Evolutionary conservation across 2,329 filamentous ascomycete genomes (phyloP), one percentile per base, ranked within the genome.

Genomic region (Aspergillus alliaceus): DNA sequence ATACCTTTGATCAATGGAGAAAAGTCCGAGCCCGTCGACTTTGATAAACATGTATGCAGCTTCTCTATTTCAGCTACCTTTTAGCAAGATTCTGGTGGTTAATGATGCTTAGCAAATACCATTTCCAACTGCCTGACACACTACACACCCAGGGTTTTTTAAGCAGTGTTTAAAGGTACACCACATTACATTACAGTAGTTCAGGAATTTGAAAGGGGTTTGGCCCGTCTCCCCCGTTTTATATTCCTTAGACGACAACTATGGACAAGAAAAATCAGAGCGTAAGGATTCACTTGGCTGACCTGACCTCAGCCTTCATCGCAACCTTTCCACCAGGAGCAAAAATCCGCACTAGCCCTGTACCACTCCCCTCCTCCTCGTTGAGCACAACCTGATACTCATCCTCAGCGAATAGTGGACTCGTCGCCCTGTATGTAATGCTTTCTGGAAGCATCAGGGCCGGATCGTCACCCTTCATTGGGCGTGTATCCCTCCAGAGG

Each of bases 371-470:
- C 20, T 69, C 73, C 54, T 74, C 67, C 49, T 75, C 70, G 59
- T 60, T 57, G 25, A 82, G 65, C 18, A 77, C 64, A 60, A 80
- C 72, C 46, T 72, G 68, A 67, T 82, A 82, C 55, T 71, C 68
- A 59, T 82, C 80, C 12, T 76, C 76, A 1, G 74, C 79, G 72
- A 82, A 83, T 20, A 82, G 59, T 4, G 80, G 79, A 57, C 72
- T 78, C 14, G 80, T 82, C 22, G 80, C 80, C 12, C 80, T 69
- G 62, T 83, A 83, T 2, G 64, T 67, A 46, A 82, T 78, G 40
- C 70, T 76, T 59, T 72, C 68, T 1, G 80, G 80, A 2, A 78
- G 60, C 2, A 70, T 51, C 27, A 69, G 51, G 8, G 63, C 64
- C 6, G 62, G 53, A 9, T 64, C 65, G 4, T 50, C 61, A 7